Evolutionary conservation across 768 basidiomycete genomes (phyloP).

Genomic region (Gyrodon lividus): DNA sequence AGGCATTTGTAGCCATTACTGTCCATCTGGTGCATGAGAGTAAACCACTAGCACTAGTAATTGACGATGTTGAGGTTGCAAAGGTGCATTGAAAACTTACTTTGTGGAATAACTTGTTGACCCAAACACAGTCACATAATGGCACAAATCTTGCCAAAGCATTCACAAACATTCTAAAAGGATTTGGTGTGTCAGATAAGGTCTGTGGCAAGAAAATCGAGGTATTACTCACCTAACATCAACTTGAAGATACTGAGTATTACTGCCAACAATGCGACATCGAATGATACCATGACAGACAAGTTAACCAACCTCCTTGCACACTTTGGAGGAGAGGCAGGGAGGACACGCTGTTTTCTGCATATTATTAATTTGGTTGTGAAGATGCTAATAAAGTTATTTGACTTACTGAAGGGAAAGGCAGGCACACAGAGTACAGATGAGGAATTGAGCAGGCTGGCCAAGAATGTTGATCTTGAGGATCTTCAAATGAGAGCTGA

Average conservation of each 20-base stretch:
- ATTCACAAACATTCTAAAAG: background rate
- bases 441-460: background rate
- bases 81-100: background rate
- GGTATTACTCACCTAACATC: background rate
- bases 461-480: background rate
- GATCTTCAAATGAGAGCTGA: background rate
- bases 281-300: background rate
- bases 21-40: conserved; percentile 29
- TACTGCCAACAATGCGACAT: background rate
- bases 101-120: too few species aligned
- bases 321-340: background rate
- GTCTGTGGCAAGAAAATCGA: background rate
- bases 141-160: background rate
- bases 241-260: background rate
- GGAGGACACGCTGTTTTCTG: background rate
- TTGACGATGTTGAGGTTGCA: conserved; percentile 34
- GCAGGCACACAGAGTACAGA: background rate
- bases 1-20: conserved; percentile 26
- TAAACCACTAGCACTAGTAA: conserved; percentile 12
- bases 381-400: background rate
- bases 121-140: background rate
- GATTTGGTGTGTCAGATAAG: conserved; percentile 2
- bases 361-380: background rate
- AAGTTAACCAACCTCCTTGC: too few species aligned
- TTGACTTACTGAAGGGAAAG: background rate